Conservation (phyloP, 495 filamentous ascomycete genomes). For the Apodospora peruviana region DNA sequence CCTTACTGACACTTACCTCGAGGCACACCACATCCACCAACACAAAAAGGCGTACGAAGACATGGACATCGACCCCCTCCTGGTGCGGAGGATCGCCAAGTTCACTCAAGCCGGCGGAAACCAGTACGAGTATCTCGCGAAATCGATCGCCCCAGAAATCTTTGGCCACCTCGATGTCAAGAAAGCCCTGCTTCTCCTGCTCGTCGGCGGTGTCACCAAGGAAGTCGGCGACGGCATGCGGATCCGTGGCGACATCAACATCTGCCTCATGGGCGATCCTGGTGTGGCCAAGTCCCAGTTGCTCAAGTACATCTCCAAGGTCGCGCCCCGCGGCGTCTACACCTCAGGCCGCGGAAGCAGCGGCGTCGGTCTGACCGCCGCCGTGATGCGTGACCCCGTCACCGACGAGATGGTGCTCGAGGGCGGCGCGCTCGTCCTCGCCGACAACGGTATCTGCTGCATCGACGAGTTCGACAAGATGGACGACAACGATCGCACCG, state of each 20-base stretch:
- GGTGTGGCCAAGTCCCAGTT: slow-evolving; percentile 99
- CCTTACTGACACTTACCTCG: slow-evolving; percentile 92
- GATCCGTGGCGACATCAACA: slow-evolving; percentile 97
- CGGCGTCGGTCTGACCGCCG: slow-evolving; percentile 94
- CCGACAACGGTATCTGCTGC: slow-evolving; percentile 98
- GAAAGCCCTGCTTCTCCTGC: slow-evolving; percentile 87
- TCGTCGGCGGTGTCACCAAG: slow-evolving; percentile 96
- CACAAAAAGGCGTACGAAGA: slow-evolving; percentile 98
- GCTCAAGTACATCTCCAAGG: slow-evolving; percentile 96
- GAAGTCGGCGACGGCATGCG: slow-evolving; percentile 97
- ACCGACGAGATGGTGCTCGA: slow-evolving; percentile 99
- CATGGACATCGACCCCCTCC: slow-evolving; percentile 64
- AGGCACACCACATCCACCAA: slow-evolving; percentile 86
- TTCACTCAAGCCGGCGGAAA: slow-evolving; percentile 77
- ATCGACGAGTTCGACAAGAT: slow-evolving; percentile 99
- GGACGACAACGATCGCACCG: slow-evolving; percentile 93
- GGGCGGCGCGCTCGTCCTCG: slow-evolving; percentile 90
- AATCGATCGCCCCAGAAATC: slow-evolving; percentile 96
- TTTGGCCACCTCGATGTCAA: slow-evolving; percentile 96
- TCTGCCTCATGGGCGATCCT: slow-evolving; percentile 98
- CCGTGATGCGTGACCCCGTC: slow-evolving; percentile 96
- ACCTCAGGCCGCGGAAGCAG: slow-evolving; percentile 94
- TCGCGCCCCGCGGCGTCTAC: slow-evolving; percentile 94
- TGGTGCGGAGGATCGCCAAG: slow-evolving; percentile 73
- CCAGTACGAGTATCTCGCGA: slow-evolving; percentile 88